Base-by-base conservation (phyloP, 148 eudicot genomes). In the Spergularia marina region DNA sequence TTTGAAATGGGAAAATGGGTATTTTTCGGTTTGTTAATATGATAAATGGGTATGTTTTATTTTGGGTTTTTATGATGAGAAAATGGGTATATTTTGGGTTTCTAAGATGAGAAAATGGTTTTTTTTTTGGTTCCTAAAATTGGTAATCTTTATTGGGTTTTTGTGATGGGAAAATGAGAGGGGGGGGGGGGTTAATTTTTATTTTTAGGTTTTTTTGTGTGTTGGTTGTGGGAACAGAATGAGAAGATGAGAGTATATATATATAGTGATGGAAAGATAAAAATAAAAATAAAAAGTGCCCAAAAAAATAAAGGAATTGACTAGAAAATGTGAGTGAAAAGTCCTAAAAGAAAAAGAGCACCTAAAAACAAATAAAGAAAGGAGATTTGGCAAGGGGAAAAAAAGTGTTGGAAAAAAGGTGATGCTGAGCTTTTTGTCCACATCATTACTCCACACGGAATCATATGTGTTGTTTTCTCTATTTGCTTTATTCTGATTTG, bases 371-470 rank as follows among this genome's bases (percentile, higher is more conserved):
- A 14, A 57, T 58, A 72, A 34, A 69, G 2, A 59, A 20, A 40
- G 60, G 44, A 30, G 74, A 60, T 67, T 53, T 41, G 73, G 12
- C 41, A 41, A 40, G 10, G 69, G 49, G 62, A 63, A 13, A 77
- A 47, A 60, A 71, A 76, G 58, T 76, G 74, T 30, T 10, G 55
- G 63, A 72, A 82, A 63, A 82, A 86, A 82, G 87, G 73, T 77
- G 80, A 86, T 82, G 85, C 84, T 83, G 81, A 85, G 84, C 88
- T 85, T 86, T 87, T 87, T 86, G 86, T 84, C 85, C 86, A 89
- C 86, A 80, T 83, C 85, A 84, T 84, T 68, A 78, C 74, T 85
- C 81, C 85, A 85, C 84, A 82, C 74, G 79, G 81, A 74, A 82
- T 80, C 81, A 83, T 78, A 79, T 70, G 73, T 62, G 61, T 58